Evolutionary conservation across 2,329 filamentous ascomycete species (phyloP).

Genomic region (Cladosporium sp.): DNA sequence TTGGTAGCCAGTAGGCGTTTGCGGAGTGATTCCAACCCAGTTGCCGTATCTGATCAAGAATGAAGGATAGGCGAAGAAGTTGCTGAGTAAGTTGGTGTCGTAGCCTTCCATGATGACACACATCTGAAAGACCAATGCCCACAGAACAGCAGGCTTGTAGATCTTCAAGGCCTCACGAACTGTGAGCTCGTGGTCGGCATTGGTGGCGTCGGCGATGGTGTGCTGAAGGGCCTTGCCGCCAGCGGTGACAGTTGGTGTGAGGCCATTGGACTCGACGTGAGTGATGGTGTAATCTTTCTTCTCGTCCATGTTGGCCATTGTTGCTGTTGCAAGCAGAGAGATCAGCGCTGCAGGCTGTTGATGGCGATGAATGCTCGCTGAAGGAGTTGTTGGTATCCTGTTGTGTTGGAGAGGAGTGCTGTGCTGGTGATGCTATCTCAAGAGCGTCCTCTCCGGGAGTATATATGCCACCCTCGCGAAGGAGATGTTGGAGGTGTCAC

Average conservation of each 20-base stretch:
- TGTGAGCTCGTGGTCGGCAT: constrained; percentile 17
- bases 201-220: constrained; percentile 22
- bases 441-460: background rate
- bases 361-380: background rate
- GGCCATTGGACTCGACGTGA: constrained; percentile 8
- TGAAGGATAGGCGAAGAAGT: constrained; percentile 32
- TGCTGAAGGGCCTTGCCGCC: constrained; percentile 9
- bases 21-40: constrained; percentile 3
- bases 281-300: constrained; percentile 9
- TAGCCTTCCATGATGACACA: constrained; percentile 41
- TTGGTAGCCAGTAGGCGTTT: constrained; percentile 33
- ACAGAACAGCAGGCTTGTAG: constrained; percentile 33
- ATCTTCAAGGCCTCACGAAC: constrained; percentile 33
- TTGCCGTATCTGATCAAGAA: constrained; percentile 38
- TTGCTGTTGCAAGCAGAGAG: background rate
- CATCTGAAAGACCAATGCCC: constrained; percentile 32
- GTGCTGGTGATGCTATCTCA: background rate
- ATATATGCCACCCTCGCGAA: background rate
- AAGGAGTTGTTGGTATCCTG: background rate
- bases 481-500: background rate
- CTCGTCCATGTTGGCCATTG: constrained; percentile 8
- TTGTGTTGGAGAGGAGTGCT: background rate
- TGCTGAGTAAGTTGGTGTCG: constrained; percentile 34
- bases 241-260: constrained; percentile 2
- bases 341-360: constrained; percentile 1